Evolutionary conservation across 495 filamentous ascomycete species (phyloP), one percentile per base, ranked within the genome.

Genomic region (Xylaria flabelliformis): DNA sequence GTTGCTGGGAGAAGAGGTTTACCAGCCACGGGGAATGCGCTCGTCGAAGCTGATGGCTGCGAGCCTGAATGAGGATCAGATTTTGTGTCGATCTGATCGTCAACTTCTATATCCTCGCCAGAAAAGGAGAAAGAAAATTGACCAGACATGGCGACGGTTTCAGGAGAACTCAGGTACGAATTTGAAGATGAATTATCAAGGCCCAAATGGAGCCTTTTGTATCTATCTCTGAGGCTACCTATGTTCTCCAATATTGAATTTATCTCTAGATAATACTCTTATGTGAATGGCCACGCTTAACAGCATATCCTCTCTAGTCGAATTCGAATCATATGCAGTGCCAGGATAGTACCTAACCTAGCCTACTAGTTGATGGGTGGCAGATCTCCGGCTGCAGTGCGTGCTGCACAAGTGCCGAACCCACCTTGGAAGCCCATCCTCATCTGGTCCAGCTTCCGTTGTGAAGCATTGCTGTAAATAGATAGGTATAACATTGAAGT

Each of bases 71-170:
- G 74, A 66, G 75, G 71, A 21, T 69, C 78, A 67, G 79, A 76
- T 36, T 83, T 73, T 62, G 83, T 76, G 12, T 85, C 85, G 67
- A 53, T 46, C 12, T 71, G 65, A 15, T 55, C 75, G 9, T 88
- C 88, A 21, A 88, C 84, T 71, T 94, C 93, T 83, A 94, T 95
- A 76, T 97, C 94, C 74, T 97, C 93, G 10, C 91, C 93, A 1
- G 87, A 87, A 79, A 97, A 97, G 42, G 90, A 90, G 75, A 97
- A 97, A 72, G 87, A 92, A 81, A 97, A 96, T 78, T 85, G 58
- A 8, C 59, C 74, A 41, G 74, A 75, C 74, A 78, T 78, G 26
- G 67, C 17, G 55, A 42, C 42, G 26, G 51, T 12, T 34, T 63
- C 3, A 12, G 39, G 24, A 36, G 36, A 42, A 42, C 4, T 42